Base-by-base conservation (phyloP, 2,329 filamentous ascomycete genomes). In the Phyllosticta citriasiana region DNA sequence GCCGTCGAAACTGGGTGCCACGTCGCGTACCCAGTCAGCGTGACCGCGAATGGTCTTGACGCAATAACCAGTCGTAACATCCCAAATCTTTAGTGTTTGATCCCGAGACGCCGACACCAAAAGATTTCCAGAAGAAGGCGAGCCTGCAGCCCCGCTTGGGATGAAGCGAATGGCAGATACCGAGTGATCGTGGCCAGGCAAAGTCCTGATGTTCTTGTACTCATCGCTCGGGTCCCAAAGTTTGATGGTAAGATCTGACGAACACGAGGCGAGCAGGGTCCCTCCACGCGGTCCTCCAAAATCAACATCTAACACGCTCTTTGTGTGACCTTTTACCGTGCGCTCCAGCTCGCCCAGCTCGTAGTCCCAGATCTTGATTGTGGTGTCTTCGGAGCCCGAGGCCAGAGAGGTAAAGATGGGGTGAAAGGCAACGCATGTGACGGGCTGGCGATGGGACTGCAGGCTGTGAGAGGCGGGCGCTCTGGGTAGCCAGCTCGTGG, bases 341-440 rank as follows among this genome's bases (percentile, higher is more conserved):
- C 88, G 80, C 73, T 97, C 92, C 3, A 96, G 80, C 74, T 97
- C 92, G 55, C 93, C 93, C 25, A 95, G 77, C 70, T 97, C 92
- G 88, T 91, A 97, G 70, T 97, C 92, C 92, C 92, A 97, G 60
- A 97, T 92, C 70, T 97, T 97, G 73, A 97, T 96, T 7, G 89
- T 96, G 60, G 85, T 89, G 73, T 97, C 93, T 72, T 96, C 92
- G 8, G 91, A 95, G 16, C 89, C 92, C 0, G 91, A 94, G 9
- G 92, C 93, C 24, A 97, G 80, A 4, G 89, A 93, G 9, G 91
- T 93, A 75, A 96, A 97, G 33, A 94, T 82, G 0, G 92, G 92
- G 72, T 97, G 92, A 71, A 97, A 97, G 16, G 92, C 92, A 62
- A 97, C 86, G 69, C 90, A 92, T 61, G 88, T 96, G 63, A 97